Conservation (phyloP, 768 basidiomycete genomes). For the Hygrocybe punicea region DNA sequence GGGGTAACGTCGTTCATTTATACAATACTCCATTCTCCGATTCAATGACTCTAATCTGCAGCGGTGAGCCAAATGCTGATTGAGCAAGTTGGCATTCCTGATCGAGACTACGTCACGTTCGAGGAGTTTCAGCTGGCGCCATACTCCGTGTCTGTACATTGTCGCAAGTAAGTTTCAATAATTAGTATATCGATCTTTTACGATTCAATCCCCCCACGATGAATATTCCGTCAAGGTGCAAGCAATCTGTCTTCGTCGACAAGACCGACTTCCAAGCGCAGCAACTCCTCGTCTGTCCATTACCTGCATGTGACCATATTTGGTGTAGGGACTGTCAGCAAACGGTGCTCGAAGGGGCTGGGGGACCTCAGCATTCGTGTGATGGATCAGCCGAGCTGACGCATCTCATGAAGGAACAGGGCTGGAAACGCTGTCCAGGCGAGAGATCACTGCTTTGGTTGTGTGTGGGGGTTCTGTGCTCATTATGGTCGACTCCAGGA, state of each 20-base stretch:
- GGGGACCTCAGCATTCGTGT: slow-evolving; percentile 43
- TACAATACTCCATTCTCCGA: too few relatives aligned
- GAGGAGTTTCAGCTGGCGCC: slow-evolving; percentile 45
- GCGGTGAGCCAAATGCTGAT: slow-evolving; percentile 38
- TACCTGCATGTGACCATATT: slow-evolving; percentile 37
- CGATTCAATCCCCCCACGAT: neutral
- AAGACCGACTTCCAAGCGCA: slow-evolving; percentile 38
- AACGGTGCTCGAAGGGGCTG: slow-evolving; percentile 19
- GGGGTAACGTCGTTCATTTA: neutral
- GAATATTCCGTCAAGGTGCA: slow-evolving; percentile 34
- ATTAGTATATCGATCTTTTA: neutral
- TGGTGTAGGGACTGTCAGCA: slow-evolving; percentile 54
- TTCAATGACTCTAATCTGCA: slow-evolving; percentile 17
- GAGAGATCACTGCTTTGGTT: neutral
- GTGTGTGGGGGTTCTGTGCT: neutral
- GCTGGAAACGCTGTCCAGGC: slow-evolving; percentile 55
- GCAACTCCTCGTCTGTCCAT: slow-evolving; percentile 41
- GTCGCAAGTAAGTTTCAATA: slow-evolving; percentile 39
- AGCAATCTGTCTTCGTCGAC: slow-evolving; percentile 42
- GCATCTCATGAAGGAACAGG: slow-evolving; percentile 41
- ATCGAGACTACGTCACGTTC: slow-evolving; percentile 39
- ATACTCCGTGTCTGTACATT: slow-evolving; percentile 45
- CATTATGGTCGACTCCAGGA: slow-evolving; percentile 23
- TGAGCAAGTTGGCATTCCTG: slow-evolving; percentile 44
- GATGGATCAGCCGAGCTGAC: slow-evolving; percentile 49